Conservation (phyloP, 2,329 filamentous ascomycete species). For the Xylaria sp. region DNA sequence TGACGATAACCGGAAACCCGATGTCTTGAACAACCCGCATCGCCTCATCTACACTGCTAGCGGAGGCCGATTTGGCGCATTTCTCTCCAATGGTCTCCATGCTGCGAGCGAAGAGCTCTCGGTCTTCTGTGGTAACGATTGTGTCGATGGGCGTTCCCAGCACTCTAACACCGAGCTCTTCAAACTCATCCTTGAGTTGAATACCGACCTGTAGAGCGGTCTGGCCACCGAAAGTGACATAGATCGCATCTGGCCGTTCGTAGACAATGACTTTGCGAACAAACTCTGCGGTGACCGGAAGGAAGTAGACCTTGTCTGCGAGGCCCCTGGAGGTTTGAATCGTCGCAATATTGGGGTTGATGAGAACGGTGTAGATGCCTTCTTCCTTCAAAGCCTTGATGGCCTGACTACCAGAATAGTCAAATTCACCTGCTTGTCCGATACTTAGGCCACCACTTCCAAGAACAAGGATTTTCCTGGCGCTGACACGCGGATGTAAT, state of each 20-base stretch:
- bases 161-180: constrained; percentile 87
- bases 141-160: constrained; percentile 96
- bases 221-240: constrained; percentile 96
- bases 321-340: constrained; percentile 98
- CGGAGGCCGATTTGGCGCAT: constrained; percentile 95
- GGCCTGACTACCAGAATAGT: constrained; percentile 97
- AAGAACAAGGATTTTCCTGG: constrained; percentile 93
- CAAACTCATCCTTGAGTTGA: constrained; percentile 96
- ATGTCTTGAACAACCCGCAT: constrained; percentile 87
- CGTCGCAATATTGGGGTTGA: constrained; percentile 99
- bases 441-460: constrained; percentile 96
- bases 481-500: constrained; percentile 75
- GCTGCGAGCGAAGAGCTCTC: constrained; percentile 94
- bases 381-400: constrained; percentile 99
- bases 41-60: constrained; percentile 85
- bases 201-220: constrained; percentile 97
- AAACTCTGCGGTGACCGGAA: constrained; percentile 95
- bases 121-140: constrained; percentile 97
- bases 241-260: constrained; percentile 94
- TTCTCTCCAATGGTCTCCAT: constrained; percentile 99
- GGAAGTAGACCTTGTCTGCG: constrained; percentile 98
- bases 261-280: constrained; percentile 96
- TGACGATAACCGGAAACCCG: constrained; percentile 94
- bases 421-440: constrained; percentile 96
- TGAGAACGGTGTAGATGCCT: constrained; percentile 94